Conservation (phyloP, 2,329 filamentous ascomycete species). For the Aspergillus ustus region DNA sequence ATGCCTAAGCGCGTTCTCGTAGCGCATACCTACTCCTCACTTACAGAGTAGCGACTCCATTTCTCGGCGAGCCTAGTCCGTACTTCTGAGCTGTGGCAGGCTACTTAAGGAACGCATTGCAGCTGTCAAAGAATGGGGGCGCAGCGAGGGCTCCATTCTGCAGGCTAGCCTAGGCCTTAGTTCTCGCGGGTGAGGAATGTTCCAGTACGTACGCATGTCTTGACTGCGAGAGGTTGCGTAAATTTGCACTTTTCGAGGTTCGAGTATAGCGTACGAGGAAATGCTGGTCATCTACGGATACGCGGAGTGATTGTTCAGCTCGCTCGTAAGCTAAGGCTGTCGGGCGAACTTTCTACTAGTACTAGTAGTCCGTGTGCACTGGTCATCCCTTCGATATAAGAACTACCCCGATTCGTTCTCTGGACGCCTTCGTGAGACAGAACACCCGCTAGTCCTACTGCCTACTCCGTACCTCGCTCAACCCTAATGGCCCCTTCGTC, state of each 20-base stretch:
- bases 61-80: not conserved
- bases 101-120: not conserved
- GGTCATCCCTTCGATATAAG: too few relatives aligned
- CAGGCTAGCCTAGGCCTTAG: not conserved
- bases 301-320: not conserved
- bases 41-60: not conserved
- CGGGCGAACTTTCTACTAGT: too few relatives aligned
- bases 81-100: not conserved
- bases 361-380: too few relatives aligned
- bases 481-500: too few relatives aligned
- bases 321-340: too few relatives aligned
- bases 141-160: not conserved
- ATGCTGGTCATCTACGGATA: not conserved
- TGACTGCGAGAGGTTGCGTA: not conserved
- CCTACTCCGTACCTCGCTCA: too few relatives aligned
- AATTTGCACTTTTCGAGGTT: not conserved
- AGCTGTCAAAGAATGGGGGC: not conserved
- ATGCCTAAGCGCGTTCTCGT: not conserved
- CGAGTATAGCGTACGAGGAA: not conserved
- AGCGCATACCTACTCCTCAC: not conserved
- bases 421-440: too few relatives aligned
- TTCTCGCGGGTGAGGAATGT: not conserved
- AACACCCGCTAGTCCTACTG: too few relatives aligned
- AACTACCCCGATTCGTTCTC: too few relatives aligned
- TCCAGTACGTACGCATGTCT: not conserved